Evolutionary conservation across 352 stramenopile species (phyloP).

Genomic region (Phytophthora europaea): DNA sequence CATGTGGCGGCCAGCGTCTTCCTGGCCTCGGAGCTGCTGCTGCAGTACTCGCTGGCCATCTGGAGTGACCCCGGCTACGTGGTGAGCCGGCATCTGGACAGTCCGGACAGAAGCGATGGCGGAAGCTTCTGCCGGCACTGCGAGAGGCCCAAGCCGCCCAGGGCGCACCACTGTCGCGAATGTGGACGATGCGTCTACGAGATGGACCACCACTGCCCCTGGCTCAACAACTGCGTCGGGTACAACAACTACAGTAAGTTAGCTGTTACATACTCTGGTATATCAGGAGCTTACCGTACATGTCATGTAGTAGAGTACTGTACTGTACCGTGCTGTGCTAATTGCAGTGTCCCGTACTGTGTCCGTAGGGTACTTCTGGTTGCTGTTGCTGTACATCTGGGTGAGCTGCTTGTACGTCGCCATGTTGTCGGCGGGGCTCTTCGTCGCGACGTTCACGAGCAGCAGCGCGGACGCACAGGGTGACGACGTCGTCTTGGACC

Average conservation of each 20-base stretch:
- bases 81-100: slow-evolving; percentile 13
- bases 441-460: slow-evolving; percentile 29
- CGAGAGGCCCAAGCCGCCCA: slow-evolving; percentile 32
- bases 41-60: slow-evolving; percentile 55
- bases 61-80: slow-evolving; percentile 55
- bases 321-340: neutral
- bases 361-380: slow-evolving; percentile 53
- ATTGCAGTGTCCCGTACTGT: too few species aligned
- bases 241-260: slow-evolving; percentile 94
- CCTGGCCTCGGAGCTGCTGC: slow-evolving; percentile 43
- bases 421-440: slow-evolving; percentile 42
- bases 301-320: neutral
- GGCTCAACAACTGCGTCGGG: slow-evolving; percentile 98
- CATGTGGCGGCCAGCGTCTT: slow-evolving; percentile 41
- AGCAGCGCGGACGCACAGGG: slow-evolving; percentile 28
- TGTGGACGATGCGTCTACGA: slow-evolving; percentile 94
- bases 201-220: slow-evolving; percentile 99
- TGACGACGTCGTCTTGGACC: slow-evolving; percentile 31
- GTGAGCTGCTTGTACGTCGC: slow-evolving; percentile 54
- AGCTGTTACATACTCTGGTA: neutral
- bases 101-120: neutral
- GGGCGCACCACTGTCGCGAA: slow-evolving; percentile 77
- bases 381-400: slow-evolving; percentile 62
- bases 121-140: slow-evolving; percentile 34
- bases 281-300: too few species aligned